These are phyloP conservation scores for Metschnikowia aberdeeniae DNA, from an alignment of 805 yeast genomes.

Conservation along the genomic window DNA sequence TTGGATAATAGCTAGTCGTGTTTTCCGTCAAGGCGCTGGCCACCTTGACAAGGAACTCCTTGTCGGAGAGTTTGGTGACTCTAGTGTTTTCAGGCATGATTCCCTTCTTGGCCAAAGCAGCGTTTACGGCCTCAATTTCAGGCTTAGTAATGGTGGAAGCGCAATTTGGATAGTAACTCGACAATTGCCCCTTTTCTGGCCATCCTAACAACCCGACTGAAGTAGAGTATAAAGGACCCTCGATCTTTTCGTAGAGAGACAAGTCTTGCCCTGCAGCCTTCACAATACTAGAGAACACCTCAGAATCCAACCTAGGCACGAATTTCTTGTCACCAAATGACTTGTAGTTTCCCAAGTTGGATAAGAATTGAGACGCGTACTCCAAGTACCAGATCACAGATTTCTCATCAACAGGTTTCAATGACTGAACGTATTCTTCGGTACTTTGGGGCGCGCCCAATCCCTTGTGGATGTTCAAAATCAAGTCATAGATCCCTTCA, in stretches of 20 bases:
- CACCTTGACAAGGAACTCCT: conserved; percentile 55
- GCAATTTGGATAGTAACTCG: conserved; percentile 62
- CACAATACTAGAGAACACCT: conserved; percentile 46
- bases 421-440: conserved; percentile 36
- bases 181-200: conserved; percentile 70
- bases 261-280: conserved; percentile 39
- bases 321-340: conserved; percentile 89
- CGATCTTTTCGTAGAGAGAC: conserved; percentile 40
- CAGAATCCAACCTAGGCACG: conserved; percentile 56
- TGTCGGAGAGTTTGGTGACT: conserved; percentile 50
- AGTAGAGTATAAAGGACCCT: conserved; percentile 49
- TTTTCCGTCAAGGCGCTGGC: conserved; percentile 60
- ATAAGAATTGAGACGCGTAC: conserved; percentile 70
- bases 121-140: conserved; percentile 65
- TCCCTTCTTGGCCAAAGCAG: conserved; percentile 57
- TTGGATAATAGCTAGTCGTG: conserved; percentile 51
- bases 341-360: conserved; percentile 75
- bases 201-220: conserved; percentile 61
- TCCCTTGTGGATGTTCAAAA: conserved; percentile 53
- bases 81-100: conserved; percentile 80
- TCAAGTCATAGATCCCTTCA: conserved; percentile 68
- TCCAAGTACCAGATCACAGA: conserved; percentile 52
- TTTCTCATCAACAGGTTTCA: conserved; percentile 29
- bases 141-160: conserved; percentile 40
- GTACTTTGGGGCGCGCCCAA: conserved; percentile 41